A percentile compares a stretch with the other conserved stretches of the same genome.
These are phyloP conservation scores for Leptodontidium sp. DNA, from an alignment of 2,329 filamentous ascomycete genomes.

Conservation along the genomic window DNA sequence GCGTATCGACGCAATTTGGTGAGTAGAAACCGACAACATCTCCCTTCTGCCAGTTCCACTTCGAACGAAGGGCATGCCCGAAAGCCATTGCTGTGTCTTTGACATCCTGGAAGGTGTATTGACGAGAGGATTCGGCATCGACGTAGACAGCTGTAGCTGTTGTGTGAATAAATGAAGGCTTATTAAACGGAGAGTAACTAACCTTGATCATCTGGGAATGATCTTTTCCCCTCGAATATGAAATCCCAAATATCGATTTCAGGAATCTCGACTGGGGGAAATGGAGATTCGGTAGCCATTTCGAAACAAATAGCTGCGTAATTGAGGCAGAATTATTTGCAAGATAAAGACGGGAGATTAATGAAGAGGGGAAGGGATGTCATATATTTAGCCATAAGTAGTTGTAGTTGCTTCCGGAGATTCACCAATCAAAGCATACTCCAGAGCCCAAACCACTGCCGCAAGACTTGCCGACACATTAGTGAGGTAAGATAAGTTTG, in stretches of 20 bases:
- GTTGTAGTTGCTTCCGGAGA: no score
- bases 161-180: not conserved
- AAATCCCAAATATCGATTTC: slow-evolving; percentile 79
- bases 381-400: no score
- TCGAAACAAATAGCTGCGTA: not conserved
- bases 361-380: not conserved
- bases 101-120: slow-evolving; percentile 74
- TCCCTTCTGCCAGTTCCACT: slow-evolving; percentile 79
- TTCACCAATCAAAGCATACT: no score
- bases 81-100: slow-evolving; percentile 73
- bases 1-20: slow-evolving; percentile 84
- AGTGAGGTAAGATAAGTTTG: no score
- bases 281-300: slow-evolving; percentile 23
- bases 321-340: not conserved
- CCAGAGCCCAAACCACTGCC: no score
- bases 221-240: slow-evolving; percentile 72
- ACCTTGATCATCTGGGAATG: slow-evolving; percentile 77
- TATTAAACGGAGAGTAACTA: slow-evolving; percentile 22
- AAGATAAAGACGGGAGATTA: not conserved
- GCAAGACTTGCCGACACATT: no score
- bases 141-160: slow-evolving; percentile 24
- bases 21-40: slow-evolving; percentile 84
- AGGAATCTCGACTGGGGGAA: slow-evolving; percentile 67
- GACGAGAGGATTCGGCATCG: slow-evolving; percentile 64
- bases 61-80: slow-evolving; percentile 75